A percentile compares a stretch with the other conserved stretches of the same genome.
Evolutionary conservation across 768 basidiomycete species (phyloP).

Genomic region (Coprinopsis cinerea): DNA sequence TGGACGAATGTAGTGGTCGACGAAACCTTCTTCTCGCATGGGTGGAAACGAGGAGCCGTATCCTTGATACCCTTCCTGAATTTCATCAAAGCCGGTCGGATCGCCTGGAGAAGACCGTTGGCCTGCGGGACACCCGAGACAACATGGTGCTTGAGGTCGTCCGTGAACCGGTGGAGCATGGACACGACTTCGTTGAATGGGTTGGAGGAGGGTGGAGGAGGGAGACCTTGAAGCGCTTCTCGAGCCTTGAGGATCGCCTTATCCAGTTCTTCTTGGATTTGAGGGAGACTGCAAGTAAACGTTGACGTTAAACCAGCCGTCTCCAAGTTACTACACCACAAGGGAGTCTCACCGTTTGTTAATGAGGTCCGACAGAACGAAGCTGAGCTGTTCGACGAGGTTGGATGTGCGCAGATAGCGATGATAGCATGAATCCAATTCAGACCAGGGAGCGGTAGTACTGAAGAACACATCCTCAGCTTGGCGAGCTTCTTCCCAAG

Average conservation of each 20-base stretch:
- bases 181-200: slow-evolving; percentile 51
- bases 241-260: slow-evolving; percentile 36
- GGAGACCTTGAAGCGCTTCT: slow-evolving; percentile 25
- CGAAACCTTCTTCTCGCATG: slow-evolving; percentile 10
- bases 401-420: slow-evolving; percentile 50
- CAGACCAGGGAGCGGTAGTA: slow-evolving; percentile 45
- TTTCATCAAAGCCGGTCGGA: slow-evolving; percentile 40
- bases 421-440: slow-evolving; percentile 43
- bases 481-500: slow-evolving; percentile 56
- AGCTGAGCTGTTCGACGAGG: slow-evolving; percentile 52
- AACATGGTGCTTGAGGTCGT: slow-evolving; percentile 32
- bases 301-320: no score
- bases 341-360: slow-evolving; percentile 39
- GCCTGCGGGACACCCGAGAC: slow-evolving; percentile 49
- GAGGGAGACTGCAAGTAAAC: slow-evolving; percentile 46
- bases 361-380: slow-evolving; percentile 58
- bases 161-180: slow-evolving; percentile 41
- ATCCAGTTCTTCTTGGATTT: slow-evolving; percentile 54
- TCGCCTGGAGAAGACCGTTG: slow-evolving; percentile 49
- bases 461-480: slow-evolving; percentile 55
- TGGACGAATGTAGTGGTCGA: background rate
- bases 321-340: no score
- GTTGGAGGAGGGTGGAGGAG: slow-evolving; percentile 49
- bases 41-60: slow-evolving; percentile 11
- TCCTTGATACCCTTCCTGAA: slow-evolving; percentile 30